phyloP scores from a whole-genome alignment of 176 grass and related monocot genomes.

The Oryza glaberrima region DNA sequence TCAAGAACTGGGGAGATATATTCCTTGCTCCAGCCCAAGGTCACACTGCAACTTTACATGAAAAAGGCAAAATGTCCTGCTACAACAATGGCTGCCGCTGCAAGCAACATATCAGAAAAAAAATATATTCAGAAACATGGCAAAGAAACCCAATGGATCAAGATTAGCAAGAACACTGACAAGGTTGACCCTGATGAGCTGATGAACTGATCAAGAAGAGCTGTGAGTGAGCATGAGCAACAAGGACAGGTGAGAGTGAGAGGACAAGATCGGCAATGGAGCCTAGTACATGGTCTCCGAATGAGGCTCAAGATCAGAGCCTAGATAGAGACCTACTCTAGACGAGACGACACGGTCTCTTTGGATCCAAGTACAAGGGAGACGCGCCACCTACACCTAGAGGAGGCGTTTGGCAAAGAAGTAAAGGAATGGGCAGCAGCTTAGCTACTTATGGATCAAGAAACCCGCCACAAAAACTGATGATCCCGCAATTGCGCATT shows the following conservation, averaged over 20 bases:
- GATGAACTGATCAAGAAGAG: constrained; percentile 17
- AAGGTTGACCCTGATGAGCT: constrained; percentile 25
- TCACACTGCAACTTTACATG: constrained; percentile 28
- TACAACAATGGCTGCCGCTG: constrained; percentile 39
- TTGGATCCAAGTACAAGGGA: constrained; percentile 48
- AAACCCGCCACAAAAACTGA: constrained; percentile 14
- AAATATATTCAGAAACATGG: no score
- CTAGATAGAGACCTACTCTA: background rate
- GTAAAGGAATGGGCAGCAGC: constrained; percentile 68
- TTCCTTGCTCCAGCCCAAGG: constrained; percentile 51
- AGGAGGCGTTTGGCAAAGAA: constrained; percentile 66
- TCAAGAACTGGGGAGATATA: constrained; percentile 46
- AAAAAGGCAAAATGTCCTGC: constrained; percentile 31
- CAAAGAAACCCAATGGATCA: background rate
- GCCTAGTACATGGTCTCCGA: constrained; percentile 29
- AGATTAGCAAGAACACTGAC: background rate
- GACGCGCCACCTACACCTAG: constrained; percentile 47
- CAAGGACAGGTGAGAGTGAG: constrained; percentile 8
- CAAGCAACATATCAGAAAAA: constrained; percentile 33
- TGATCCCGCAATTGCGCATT: background rate
- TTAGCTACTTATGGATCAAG: constrained; percentile 38
- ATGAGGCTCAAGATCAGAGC: background rate
- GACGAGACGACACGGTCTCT: constrained; percentile 21
- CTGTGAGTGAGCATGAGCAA: background rate
- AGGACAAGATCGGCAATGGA: constrained; percentile 24